Evolutionary conservation across 306 rosid genomes (phyloP).

Genomic region (Myrica gale): DNA sequence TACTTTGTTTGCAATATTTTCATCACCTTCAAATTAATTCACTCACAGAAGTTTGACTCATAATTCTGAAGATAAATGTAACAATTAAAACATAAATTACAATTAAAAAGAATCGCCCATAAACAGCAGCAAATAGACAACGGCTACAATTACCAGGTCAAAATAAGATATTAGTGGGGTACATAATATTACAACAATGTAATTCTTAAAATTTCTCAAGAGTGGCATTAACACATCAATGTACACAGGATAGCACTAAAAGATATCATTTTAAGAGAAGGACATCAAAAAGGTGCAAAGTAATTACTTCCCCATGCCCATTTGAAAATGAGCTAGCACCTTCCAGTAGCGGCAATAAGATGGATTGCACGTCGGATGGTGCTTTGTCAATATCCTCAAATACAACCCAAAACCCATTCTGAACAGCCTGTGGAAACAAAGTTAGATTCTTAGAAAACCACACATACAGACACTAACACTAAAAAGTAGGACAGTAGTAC

Average conservation of each 20-base stretch:
- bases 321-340: conserved; percentile 58
- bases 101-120: background rate
- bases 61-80: background rate
- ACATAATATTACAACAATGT: background rate
- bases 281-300: background rate
- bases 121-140: background rate
- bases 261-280: background rate
- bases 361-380: conserved; percentile 80
- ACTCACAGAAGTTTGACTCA: background rate
- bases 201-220: background rate
- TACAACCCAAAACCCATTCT: conserved; percentile 84
- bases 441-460: background rate
- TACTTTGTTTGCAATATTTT: background rate
- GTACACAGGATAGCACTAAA: background rate
- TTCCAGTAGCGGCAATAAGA: conserved; percentile 73
- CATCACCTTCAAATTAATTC: background rate
- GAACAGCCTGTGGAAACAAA: conserved; percentile 64
- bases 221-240: background rate
- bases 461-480: background rate
- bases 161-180: background rate
- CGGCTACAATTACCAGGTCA: background rate
- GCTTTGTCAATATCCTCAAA: conserved; percentile 91
- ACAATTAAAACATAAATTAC: background rate
- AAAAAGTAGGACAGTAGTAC: background rate
- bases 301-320: conserved; percentile 79